Percentiles rank a stretch among this genome's conserved stretches.
These are phyloP conservation scores for Tolypocladium ophioglossoides DNA, from an alignment of 2,329 filamentous ascomycete genomes.

Conservation along the genomic window DNA sequence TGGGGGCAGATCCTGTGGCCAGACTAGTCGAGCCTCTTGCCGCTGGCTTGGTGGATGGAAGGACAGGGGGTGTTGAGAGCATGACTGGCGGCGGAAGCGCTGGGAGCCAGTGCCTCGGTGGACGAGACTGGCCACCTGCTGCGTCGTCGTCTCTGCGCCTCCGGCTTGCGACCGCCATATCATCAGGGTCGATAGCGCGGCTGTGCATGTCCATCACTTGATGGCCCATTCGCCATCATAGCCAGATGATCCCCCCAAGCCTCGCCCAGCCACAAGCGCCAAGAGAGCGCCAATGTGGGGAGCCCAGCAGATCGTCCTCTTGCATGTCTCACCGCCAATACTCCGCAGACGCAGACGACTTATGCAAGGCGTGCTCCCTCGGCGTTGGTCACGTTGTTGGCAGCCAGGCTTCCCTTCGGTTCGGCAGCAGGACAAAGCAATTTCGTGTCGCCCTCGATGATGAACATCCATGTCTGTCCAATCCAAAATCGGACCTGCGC, in stretches of 20 bases:
- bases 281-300: background rate
- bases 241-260: background rate
- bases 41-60: background rate
- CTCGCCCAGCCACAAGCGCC: background rate
- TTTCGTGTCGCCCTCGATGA: background rate
- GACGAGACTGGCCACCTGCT: background rate
- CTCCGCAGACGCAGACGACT: no score
- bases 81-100: background rate
- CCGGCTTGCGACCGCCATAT: no score
- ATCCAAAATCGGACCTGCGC: background rate
- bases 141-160: no score
- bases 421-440: no score
- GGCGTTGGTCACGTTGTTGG: background rate
- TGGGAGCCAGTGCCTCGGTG: background rate
- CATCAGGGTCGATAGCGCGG: background rate
- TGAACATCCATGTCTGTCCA: background rate
- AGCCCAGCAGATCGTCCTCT: background rate
- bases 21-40: background rate
- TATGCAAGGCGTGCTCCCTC: background rate
- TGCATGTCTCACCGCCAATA: no score
- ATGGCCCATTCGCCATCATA: no score
- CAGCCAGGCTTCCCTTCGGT: no score
- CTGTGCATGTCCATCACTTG: no score
- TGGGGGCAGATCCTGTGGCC: background rate
- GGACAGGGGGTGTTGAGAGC: background rate